Percentiles rank a stretch among this genome's conserved stretches.
phyloP scores from a whole-genome alignment of 2,329 filamentous ascomycete species.

The Fusarium napiforme region DNA sequence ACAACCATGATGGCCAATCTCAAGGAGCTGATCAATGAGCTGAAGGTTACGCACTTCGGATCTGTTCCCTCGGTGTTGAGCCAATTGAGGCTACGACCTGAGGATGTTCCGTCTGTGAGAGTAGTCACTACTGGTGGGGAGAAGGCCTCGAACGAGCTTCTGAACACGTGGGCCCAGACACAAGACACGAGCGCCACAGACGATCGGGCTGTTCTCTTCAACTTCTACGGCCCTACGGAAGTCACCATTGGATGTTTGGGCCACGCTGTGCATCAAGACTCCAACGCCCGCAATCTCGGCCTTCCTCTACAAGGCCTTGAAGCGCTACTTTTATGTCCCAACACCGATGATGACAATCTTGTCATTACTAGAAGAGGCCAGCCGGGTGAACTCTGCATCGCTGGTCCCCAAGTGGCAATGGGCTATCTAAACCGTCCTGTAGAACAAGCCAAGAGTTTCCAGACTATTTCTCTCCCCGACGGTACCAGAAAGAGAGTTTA shows the following conservation, averaged over 20 bases:
- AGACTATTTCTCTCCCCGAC: background rate
- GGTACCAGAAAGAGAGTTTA: constrained; percentile 3
- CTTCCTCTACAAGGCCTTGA: constrained; percentile 13
- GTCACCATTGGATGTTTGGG: constrained; percentile 24
- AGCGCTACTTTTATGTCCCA: background rate
- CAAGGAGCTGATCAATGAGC: constrained; percentile 11
- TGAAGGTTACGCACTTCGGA: constrained; percentile 13
- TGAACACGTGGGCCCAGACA: background rate
- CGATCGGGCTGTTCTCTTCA: background rate
- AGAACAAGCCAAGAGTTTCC: constrained; percentile 20
- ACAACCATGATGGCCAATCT: constrained; percentile 5
- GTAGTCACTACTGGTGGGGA: constrained; percentile 25
- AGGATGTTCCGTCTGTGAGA: constrained; percentile 12
- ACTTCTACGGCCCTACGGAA: constrained; percentile 27
- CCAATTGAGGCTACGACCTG: background rate
- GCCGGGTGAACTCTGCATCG: constrained; percentile 17
- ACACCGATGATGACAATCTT: accelerated
- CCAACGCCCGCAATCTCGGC: constrained; percentile 26
- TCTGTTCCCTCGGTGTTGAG: constrained; percentile 20
- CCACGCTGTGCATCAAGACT: constrained; percentile 1
- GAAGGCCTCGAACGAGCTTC: constrained; percentile 20
- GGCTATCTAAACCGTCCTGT: constrained; percentile 16
- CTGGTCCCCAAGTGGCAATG: constrained; percentile 20
- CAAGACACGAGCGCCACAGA: accelerated
- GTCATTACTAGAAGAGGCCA: constrained; percentile 3